Base-by-base conservation (phyloP, 164 flowering plant genomes). In the Nelumbo lutea region DNA sequence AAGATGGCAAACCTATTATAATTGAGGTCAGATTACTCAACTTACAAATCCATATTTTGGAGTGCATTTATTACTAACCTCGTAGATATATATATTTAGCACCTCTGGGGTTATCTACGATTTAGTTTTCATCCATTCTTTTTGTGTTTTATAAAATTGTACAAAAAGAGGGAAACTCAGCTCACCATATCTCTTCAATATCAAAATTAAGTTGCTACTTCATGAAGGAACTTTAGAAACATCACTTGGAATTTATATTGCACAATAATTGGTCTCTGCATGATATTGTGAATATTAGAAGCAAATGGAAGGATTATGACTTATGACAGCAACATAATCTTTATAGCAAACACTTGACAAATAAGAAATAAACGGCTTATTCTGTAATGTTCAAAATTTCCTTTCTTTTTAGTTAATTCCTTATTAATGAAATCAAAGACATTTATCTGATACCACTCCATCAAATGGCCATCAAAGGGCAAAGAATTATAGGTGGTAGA, bases 1-100 rank as follows among this genome's bases (percentile, higher is more conserved):
- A 95, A 84, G 99, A 95, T 83, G 99, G 99, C 58, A 95, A 95
- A 66, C 97, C 99, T 67, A 92, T 95, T 64, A 95, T 95, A 71
- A 95, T 95, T 79, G 99, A 95, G 98, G 99, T 93, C 71, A 60
- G 74, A 13, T 72, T 66, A 55, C 42, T 68, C 42, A 66, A 9
- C 48, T 60, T 58, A 2, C 4, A 57, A 13, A 58, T 15, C 59
- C 42, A 9, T 68, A 38, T 59, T 53, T 27, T 5, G 63, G 2
- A 4, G 71, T 64, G 56, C 3, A 6, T 47, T 64, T 6, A 15
- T 27, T 27, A 27, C 27, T 27, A 27, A 27, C 27, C 27, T 27
- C 27, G 27, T 27, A 27, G 27, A 27, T 27, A 27, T 0, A 27
- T 27, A 27, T 27, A 27, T 27, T 27, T 27, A 27, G 27, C 27